Evolutionary conservation across 2,329 filamentous ascomycete species (phyloP).

Genomic region (Xenosphaeropsis pyriputrescens): DNA sequence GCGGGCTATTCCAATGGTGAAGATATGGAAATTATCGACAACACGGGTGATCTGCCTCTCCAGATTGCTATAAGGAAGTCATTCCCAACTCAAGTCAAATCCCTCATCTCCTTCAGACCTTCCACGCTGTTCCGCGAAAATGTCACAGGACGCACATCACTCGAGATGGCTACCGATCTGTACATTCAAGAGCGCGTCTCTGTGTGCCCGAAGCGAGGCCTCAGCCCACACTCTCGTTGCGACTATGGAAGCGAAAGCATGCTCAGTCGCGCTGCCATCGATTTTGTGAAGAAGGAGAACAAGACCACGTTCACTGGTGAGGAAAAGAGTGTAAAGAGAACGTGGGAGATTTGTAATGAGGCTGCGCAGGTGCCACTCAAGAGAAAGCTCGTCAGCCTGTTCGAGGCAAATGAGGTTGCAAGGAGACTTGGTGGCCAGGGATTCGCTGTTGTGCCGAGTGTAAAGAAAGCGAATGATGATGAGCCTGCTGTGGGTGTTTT

Average conservation of each 20-base stretch:
- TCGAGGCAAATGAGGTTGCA: slow-evolving; percentile 46
- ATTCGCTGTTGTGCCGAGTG: too few relatives aligned
- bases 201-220: slow-evolving; percentile 9
- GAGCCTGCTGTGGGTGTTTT: too few relatives aligned
- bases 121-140: slow-evolving; percentile 53
- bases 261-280: slow-evolving; percentile 1
- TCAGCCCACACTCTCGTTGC: slow-evolving; percentile 9
- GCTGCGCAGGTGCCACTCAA: slow-evolving; percentile 18
- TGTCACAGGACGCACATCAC: slow-evolving; percentile 58
- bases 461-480: too few relatives aligned
- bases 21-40: slow-evolving; percentile 43
- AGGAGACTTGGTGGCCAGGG: slow-evolving; percentile 19
- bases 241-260: slow-evolving; percentile 2
- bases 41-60: slow-evolving; percentile 48
- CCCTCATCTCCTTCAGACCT: slow-evolving; percentile 10
- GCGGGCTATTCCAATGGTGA: slow-evolving; percentile 39
- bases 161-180: slow-evolving; percentile 47
- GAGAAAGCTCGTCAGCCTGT: slow-evolving; percentile 37
- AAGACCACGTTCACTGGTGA: neutral
- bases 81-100: slow-evolving; percentile 7
- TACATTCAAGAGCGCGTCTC: slow-evolving; percentile 22
- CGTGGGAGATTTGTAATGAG: slow-evolving; percentile 23
- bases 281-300: slow-evolving; percentile 2
- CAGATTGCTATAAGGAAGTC: slow-evolving; percentile 27
- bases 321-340: slow-evolving; percentile 6